Percentiles rank a stretch among this genome's conserved stretches.
These are phyloP conservation scores for Aspergillus chevalieri DNA, from an alignment of 2,329 filamentous ascomycete genomes.

Conservation along the genomic window DNA sequence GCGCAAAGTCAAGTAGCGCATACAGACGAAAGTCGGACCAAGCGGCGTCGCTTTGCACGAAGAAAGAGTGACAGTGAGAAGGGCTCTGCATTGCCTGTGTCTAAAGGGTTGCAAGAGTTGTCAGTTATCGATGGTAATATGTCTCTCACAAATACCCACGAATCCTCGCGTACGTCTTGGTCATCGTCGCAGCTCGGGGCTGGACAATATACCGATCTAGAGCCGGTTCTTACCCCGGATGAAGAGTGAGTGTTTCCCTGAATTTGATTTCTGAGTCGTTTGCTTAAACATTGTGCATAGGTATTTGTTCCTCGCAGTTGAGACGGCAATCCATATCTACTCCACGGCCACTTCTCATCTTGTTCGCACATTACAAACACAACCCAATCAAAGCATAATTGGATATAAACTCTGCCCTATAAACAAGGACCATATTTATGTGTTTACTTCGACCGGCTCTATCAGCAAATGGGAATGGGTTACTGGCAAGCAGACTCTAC, in stretches of 20 bases:
- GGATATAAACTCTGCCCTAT: conserved; percentile 48
- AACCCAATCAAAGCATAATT: conserved; percentile 42
- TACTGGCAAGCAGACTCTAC: conserved; percentile 37
- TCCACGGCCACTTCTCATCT: conserved; percentile 75
- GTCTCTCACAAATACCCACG: background rate
- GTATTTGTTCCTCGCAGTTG: conserved; percentile 68
- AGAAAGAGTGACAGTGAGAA: conserved; percentile 15
- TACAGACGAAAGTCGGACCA: conserved; percentile 20
- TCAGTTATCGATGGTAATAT: background rate
- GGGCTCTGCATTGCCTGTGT: background rate
- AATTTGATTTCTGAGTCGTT: background rate
- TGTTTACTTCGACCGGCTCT: conserved; percentile 46
- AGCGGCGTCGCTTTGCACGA: conserved; percentile 26
- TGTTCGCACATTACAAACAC: conserved; percentile 61
- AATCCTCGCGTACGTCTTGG: conserved; percentile 29
- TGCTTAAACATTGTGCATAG: conserved; percentile 37
- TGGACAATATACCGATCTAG: conserved; percentile 50
- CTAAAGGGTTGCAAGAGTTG: background rate
- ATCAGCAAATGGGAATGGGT: conserved; percentile 57
- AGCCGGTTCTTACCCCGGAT: conserved; percentile 54
- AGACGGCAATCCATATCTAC: conserved; percentile 72
- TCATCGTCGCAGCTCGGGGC: conserved; percentile 46
- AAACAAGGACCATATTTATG: conserved; percentile 49
- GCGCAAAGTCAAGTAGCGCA: conserved; percentile 16
- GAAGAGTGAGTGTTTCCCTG: conserved; percentile 41